phyloP scores from a whole-genome alignment of 306 rosid genomes.

The Quercus gilva region DNA sequence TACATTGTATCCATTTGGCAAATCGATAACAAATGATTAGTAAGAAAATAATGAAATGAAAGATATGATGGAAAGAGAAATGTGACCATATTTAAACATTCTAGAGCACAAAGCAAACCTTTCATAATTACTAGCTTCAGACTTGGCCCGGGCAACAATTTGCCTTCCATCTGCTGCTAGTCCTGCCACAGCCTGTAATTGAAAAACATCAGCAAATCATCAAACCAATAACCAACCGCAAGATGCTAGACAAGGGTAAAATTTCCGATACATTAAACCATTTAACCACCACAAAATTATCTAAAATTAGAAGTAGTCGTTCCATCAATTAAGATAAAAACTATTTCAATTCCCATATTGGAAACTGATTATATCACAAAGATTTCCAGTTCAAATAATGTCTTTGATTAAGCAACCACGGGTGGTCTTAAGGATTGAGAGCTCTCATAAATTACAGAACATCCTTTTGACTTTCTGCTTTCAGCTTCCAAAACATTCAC shows the following conservation, averaged over 20 bases:
- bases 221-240: background rate
- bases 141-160: conserved; percentile 63
- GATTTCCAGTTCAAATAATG: background rate
- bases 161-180: conserved; percentile 67
- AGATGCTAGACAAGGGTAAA: background rate
- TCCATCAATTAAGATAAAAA: background rate
- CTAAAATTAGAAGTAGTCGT: background rate
- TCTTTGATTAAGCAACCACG: no score
- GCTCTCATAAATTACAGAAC: no score
- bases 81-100: conserved; percentile 11
- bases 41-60: background rate
- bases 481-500: no score
- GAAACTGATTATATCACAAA: background rate
- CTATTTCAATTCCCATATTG: background rate
- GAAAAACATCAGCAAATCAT: conserved; percentile 14
- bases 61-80: background rate
- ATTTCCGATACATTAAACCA: background rate
- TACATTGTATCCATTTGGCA: background rate
- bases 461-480: no score
- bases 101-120: conserved; percentile 46
- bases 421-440: no score
- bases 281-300: background rate
- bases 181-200: conserved; percentile 79
- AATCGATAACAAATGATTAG: background rate
- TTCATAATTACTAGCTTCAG: conserved; percentile 88